phyloP scores from a whole-genome alignment of 2,329 filamentous ascomycete genomes.

The Hypoxylon sp. region DNA sequence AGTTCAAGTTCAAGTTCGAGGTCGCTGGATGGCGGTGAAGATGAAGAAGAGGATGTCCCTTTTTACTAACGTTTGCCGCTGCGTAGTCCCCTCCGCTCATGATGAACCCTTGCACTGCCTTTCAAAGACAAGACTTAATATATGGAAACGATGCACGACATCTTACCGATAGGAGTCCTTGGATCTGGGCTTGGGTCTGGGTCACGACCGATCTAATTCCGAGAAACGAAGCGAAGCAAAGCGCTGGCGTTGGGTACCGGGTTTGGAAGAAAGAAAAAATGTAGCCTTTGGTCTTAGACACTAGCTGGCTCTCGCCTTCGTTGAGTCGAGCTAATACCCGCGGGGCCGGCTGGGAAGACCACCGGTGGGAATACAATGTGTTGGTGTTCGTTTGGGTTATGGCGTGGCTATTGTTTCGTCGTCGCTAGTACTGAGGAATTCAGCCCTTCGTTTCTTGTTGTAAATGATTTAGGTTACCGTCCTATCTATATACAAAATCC shows the following conservation, averaged over 20 bases:
- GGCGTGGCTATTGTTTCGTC: conserved; percentile 18
- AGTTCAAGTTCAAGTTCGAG: conserved; percentile 29
- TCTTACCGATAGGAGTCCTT: background rate
- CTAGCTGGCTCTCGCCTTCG: conserved; percentile 3
- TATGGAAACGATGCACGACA: conserved; percentile 8
- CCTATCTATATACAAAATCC: conserved; percentile 20
- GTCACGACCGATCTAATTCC: conserved; percentile 16
- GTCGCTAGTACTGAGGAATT: conserved; percentile 15
- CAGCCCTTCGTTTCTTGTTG: conserved; percentile 35
- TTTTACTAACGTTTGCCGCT: background rate
- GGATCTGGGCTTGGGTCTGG: background rate
- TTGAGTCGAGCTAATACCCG: conserved; percentile 7
- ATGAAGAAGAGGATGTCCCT: no score
- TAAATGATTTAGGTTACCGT: conserved; percentile 28
- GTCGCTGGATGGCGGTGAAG: background rate
- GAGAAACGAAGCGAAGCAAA: conserved; percentile 14
- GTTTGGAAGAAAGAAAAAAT: background rate
- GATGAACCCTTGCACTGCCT: conserved; percentile 6
- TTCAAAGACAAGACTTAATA: no score
- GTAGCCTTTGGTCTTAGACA: conserved; percentile 4
- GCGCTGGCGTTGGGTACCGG: conserved; percentile 28
- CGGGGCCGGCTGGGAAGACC: background rate
- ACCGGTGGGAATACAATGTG: background rate
- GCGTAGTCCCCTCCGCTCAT: conserved; percentile 30
- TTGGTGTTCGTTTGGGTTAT: conserved; percentile 11